A percentile compares a stretch with the other conserved stretches of the same genome.
Conservation (phyloP, 495 filamentous ascomycete species). For the Pyrenula massariospora region DNA sequence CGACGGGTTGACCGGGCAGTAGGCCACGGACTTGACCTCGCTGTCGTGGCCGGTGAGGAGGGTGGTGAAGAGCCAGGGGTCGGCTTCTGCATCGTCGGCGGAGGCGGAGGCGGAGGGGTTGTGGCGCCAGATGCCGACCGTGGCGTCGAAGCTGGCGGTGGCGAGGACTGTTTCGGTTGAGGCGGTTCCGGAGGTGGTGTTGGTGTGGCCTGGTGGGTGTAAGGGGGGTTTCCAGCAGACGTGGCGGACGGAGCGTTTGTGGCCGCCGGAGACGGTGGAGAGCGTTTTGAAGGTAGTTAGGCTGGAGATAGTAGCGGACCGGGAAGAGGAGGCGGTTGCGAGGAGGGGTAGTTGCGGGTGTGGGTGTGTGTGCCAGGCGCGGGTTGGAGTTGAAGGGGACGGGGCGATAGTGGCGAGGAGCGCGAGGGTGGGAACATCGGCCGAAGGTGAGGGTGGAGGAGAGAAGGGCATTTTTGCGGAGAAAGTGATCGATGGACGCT, state of each 20-base stretch:
- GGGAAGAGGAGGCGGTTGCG: slow-evolving; percentile 78
- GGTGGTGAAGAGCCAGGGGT: slow-evolving; percentile 79
- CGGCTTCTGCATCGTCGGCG: slow-evolving; percentile 42
- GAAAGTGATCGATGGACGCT: too few species aligned
- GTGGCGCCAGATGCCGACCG: slow-evolving; percentile 76
- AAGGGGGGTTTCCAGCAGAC: slow-evolving; percentile 74
- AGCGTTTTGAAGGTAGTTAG: slow-evolving; percentile 67
- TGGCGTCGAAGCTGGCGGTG: slow-evolving; percentile 83
- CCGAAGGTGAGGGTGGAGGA: too few species aligned
- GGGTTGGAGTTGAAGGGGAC: slow-evolving; percentile 53
- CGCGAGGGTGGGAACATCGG: not conserved
- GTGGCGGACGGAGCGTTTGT: slow-evolving; percentile 73
- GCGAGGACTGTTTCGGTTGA: slow-evolving; percentile 59
- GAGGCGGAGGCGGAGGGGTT: slow-evolving; percentile 35
- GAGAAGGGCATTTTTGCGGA: too few species aligned
- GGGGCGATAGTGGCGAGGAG: slow-evolving; percentile 43
- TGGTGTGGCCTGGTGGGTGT: slow-evolving; percentile 14
- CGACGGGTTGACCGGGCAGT: slow-evolving; percentile 58
- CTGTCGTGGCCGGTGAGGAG: slow-evolving; percentile 88
- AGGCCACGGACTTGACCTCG: slow-evolving; percentile 81
- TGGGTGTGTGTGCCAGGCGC: slow-evolving; percentile 73
- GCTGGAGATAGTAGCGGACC: slow-evolving; percentile 78
- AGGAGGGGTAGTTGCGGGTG: slow-evolving; percentile 82
- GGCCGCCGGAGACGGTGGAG: slow-evolving; percentile 71
- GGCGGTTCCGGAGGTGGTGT: not conserved